Conservation (phyloP, 2,329 filamentous ascomycete genomes). For the Aspergillus sp. region DNA sequence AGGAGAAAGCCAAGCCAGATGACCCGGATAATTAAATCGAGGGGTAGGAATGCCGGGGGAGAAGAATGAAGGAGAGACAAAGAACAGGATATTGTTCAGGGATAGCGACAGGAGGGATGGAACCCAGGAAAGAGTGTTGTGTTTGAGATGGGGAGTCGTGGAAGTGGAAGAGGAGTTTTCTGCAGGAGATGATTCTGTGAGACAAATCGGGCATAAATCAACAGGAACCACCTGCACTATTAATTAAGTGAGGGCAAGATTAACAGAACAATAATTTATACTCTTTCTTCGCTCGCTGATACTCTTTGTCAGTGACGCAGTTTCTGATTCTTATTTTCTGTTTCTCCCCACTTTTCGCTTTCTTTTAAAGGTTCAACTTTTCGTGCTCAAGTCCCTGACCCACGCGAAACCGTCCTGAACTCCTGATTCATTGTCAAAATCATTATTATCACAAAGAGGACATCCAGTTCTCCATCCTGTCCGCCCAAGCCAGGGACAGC, state of each 20-base stretch:
- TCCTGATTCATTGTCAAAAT: neutral
- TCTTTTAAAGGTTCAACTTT: neutral
- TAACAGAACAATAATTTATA: neutral
- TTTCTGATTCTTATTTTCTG: neutral
- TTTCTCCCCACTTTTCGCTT: slow-evolving; percentile 3
- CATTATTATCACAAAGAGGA: neutral
- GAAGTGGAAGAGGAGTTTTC: slow-evolving; percentile 5
- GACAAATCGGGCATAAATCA: slow-evolving; percentile 2
- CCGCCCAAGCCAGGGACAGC: slow-evolving; percentile 1
- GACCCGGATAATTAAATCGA: slow-evolving; percentile 12
- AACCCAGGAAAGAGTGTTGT: slow-evolving; percentile 9
- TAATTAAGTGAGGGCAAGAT: neutral
- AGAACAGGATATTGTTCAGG: neutral
- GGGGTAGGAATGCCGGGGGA: slow-evolving; percentile 8
- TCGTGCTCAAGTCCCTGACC: slow-evolving; percentile 7
- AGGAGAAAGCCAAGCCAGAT: slow-evolving; percentile 6
- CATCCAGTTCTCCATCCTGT: neutral
- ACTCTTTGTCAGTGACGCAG: neutral
- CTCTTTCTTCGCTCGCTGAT: neutral
- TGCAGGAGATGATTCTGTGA: neutral
- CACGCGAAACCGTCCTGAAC: neutral
- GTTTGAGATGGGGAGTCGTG: neutral
- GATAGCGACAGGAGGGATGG: slow-evolving; percentile 12
- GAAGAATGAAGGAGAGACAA: slow-evolving; percentile 20
- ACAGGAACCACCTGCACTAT: neutral